Conservation (phyloP, 73 alveolate species). For the Paramecium biaurelia region DNA sequence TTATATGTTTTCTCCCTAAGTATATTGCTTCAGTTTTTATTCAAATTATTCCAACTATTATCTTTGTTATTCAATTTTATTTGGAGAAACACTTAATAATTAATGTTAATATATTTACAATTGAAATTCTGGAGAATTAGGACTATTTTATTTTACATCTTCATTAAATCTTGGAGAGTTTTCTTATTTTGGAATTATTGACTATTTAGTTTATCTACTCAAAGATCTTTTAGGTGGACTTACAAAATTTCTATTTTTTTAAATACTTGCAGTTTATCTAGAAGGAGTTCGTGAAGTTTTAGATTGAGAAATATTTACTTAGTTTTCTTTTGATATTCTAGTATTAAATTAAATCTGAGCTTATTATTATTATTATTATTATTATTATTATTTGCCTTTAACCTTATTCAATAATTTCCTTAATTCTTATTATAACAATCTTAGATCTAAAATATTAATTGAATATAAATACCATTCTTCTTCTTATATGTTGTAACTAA, state of each 20-base stretch:
- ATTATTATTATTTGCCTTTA: background rate
- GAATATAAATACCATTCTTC: background rate
- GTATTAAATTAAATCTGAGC: background rate
- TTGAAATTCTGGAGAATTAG: background rate
- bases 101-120: background rate
- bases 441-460: background rate
- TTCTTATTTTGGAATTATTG: background rate
- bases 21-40: background rate
- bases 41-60: conserved; percentile 39
- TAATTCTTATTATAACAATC: conserved; percentile 3
- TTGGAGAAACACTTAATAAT: background rate
- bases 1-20: background rate
- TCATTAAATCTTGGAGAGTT: conserved; percentile 42
- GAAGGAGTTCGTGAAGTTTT: background rate
- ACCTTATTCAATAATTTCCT: background rate
- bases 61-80: conserved; percentile 14
- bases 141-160: conserved; percentile 1
- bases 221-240: conserved; percentile 51
- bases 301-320: background rate
- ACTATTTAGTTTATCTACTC: conserved; percentile 33
- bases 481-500: conserved; percentile 34
- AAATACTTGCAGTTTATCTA: background rate
- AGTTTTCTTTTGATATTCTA: background rate
- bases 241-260: background rate
- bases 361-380: background rate